Conservation (phyloP, 2,329 filamentous ascomycete genomes). For the Pyrenophora seminiperda region DNA sequence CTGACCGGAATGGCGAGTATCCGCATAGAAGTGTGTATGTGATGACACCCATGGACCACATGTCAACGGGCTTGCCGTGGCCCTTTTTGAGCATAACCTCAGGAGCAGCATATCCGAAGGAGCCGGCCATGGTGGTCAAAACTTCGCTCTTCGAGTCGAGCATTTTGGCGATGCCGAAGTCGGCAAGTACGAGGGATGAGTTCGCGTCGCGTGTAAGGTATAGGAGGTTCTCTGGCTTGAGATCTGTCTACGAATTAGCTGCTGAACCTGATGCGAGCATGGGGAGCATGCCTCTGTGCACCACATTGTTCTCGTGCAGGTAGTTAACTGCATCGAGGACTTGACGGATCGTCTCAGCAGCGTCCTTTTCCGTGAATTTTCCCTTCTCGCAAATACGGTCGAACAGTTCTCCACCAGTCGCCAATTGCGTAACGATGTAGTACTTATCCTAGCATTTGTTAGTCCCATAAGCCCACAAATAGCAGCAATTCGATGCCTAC, state of each 20-base stretch:
- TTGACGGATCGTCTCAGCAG: constrained; percentile 92
- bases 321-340: constrained; percentile 93
- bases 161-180: constrained; percentile 99
- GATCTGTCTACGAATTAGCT: constrained; percentile 63
- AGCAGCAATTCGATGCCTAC: constrained; percentile 56
- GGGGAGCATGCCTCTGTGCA: constrained; percentile 76
- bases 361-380: constrained; percentile 98
- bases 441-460: constrained; percentile 80
- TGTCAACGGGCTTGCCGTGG: constrained; percentile 97
- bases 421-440: constrained; percentile 97
- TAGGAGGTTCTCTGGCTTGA: constrained; percentile 96
- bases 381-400: constrained; percentile 98
- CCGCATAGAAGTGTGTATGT: constrained; percentile 98
- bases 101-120: constrained; percentile 95
- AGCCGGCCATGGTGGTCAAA: constrained; percentile 97
- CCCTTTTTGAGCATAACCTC: constrained; percentile 98
- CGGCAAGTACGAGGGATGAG: constrained; percentile 89
- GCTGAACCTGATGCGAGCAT: not conserved
- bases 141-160: constrained; percentile 88
- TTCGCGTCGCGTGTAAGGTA: constrained; percentile 79
- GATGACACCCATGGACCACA: constrained; percentile 99
- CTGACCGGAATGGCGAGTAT: constrained; percentile 96
- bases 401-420: constrained; percentile 94
- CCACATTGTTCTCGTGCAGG: constrained; percentile 90
- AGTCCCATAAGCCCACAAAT: constrained; percentile 15